Base-by-base conservation (phyloP, 805 yeast genomes). In the Vanderwaltozyma yarrowii region DNA sequence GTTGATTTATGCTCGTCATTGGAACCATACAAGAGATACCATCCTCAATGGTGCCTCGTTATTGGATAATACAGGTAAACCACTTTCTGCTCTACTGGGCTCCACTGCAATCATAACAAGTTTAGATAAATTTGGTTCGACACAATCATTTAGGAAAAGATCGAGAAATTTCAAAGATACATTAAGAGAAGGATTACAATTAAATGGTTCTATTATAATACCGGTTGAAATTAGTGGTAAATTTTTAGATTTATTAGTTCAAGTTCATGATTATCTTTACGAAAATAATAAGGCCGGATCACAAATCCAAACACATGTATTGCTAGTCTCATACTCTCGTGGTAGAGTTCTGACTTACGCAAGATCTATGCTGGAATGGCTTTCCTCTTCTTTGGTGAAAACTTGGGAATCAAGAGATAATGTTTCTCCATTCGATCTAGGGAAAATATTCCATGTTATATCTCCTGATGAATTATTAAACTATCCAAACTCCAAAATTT, bases 1-100 rank as follows among this genome's bases (percentile, higher is more conserved):
- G 45, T 64, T 88, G n/a, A 66, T 89, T 2, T 85, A 86, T 58
- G 94, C 95, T 0, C 87, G 92, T 2, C 76, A 82, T 32, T 92
- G 97, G 97, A 89, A 88, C 57, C 97, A 92, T 55, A 79, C 96
- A 1, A 78, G 77, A 46, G 97, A 89, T 53, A 72, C 84, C 0
- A 87, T 87, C 48, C 62, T 92, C 37, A 81, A 80, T 44, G 78
- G 87, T 21, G 82, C 92, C 4, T 69, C 70, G 17, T 58, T 83
- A 15, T 54, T 79, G 29, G 74, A 75, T 34, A 56, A 51, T 42
- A 65, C 69, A 21, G 86, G 87, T 10, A 74, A 67, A 30, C 77
- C 86, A 1, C 62, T 76, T n/a, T 69, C 83, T 1, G 71, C 73
- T 30, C 64, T 88, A 21, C 51, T 73, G 44, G 69, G 94, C 54